Evolutionary conservation across 495 filamentous ascomycete genomes (phyloP).

Genomic region (Daldinia decipiens): DNA sequence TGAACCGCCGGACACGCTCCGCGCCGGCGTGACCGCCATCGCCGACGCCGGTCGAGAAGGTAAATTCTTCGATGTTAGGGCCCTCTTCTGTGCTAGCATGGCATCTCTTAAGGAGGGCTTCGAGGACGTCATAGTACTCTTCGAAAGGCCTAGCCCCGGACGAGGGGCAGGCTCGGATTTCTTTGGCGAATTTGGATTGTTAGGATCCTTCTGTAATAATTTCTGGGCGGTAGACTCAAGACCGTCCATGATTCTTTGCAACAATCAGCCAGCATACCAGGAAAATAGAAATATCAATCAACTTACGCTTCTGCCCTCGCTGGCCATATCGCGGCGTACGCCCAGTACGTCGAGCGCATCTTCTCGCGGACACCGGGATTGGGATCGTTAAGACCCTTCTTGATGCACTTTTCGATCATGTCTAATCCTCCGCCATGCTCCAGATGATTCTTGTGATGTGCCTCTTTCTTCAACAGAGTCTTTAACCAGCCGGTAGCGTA

Average conservation of each 20-base stretch:
- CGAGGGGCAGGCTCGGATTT: slow-evolving; percentile 60
- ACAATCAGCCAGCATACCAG: slow-evolving; percentile 18
- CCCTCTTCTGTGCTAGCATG: slow-evolving; percentile 84
- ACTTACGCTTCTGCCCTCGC: slow-evolving; percentile 77
- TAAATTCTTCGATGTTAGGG: slow-evolving; percentile 66
- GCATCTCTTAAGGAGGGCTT: slow-evolving; percentile 74
- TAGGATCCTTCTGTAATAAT: slow-evolving; percentile 78
- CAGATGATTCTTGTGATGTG: slow-evolving; percentile 78
- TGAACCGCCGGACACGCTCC: slow-evolving; percentile 57
- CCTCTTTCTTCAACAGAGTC: slow-evolving; percentile 79
- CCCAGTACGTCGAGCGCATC: slow-evolving; percentile 87
- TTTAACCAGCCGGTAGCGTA: slow-evolving; percentile 86
- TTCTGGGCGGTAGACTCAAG: slow-evolving; percentile 79
- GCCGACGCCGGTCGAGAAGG: slow-evolving; percentile 79
- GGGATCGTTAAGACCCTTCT: slow-evolving; percentile 83
- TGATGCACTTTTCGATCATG: slow-evolving; percentile 85
- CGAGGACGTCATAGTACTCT: slow-evolving; percentile 65
- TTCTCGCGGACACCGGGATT: slow-evolving; percentile 87
- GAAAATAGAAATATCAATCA: slow-evolving; percentile 45
- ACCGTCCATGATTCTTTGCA: slow-evolving; percentile 71
- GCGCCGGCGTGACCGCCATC: slow-evolving; percentile 71
- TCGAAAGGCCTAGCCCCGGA: slow-evolving; percentile 65
- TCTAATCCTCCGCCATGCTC: slow-evolving; percentile 87
- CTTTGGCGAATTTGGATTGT: slow-evolving; percentile 77
- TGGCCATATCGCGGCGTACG: slow-evolving; percentile 79